Conservation (phyloP, 768 basidiomycete genomes). For the Boletellus emodensis region DNA sequence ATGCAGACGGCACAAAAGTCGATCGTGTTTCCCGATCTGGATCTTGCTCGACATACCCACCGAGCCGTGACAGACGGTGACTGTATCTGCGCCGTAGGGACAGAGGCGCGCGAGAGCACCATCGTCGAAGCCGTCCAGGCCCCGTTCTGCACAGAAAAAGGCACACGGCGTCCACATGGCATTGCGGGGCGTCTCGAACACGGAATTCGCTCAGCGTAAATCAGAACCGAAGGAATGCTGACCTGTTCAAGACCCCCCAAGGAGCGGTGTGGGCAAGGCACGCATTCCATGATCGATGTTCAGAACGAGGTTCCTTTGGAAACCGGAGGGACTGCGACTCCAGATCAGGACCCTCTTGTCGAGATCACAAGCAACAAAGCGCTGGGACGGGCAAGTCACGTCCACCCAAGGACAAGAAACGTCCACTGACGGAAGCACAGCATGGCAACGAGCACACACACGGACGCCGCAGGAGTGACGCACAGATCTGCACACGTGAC, state of each 20-base stretch:
- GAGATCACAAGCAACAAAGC: constrained; percentile 21
- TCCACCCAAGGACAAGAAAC: constrained; percentile 23
- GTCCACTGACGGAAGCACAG: constrained; percentile 19
- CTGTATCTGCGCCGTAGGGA: constrained; percentile 6
- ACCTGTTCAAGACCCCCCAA: constrained; percentile 9
- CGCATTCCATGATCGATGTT: constrained; percentile 29
- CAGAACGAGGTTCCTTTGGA: constrained; percentile 25
- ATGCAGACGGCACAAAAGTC: constrained; percentile 15
- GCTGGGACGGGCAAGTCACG: constrained; percentile 1
- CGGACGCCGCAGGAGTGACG: no score
- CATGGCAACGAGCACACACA: constrained; percentile 23
- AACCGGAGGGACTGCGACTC: constrained; percentile 21
- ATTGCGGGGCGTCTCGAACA: constrained; percentile 17
- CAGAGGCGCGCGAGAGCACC: constrained; percentile 15
- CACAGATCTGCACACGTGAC: no score
- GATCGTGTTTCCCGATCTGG: constrained; percentile 21
- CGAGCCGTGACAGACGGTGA: constrained; percentile 26
- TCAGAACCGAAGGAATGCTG: constrained; percentile 28
- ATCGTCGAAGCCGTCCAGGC: constrained; percentile 23
- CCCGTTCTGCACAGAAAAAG: constrained; percentile 13
- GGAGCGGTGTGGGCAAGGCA: constrained; percentile 19
- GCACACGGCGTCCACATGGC: constrained; percentile 19
- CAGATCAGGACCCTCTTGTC: constrained; percentile 25
- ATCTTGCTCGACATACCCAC: constrained; percentile 9
- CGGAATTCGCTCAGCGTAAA: constrained; percentile 17